Conservation (phyloP, 805 yeast genomes). For the Peterozyma toletana region DNA sequence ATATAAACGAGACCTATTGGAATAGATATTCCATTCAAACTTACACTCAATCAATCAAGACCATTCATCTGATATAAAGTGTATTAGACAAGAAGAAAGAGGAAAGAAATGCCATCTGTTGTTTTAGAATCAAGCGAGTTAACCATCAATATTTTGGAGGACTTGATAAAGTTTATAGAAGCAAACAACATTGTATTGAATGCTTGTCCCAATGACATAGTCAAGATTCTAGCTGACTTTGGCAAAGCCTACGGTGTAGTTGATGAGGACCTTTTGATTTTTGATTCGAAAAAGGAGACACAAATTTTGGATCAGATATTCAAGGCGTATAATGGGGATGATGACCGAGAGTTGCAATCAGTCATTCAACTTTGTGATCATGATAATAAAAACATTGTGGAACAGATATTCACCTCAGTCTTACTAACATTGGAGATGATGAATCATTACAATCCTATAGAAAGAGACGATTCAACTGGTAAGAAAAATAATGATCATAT, state of each 20-base stretch:
- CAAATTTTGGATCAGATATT: constrained; percentile 23
- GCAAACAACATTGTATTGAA: neutral
- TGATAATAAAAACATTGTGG: constrained; percentile 9
- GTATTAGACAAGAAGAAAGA: no score
- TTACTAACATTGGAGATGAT: constrained; percentile 2
- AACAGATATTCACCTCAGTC: constrained; percentile 6
- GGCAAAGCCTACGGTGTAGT: constrained; percentile 21
- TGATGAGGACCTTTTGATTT: constrained; percentile 18
- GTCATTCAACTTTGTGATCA: constrained; percentile 20
- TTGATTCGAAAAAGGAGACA: constrained; percentile 15
- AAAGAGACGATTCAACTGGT: constrained; percentile 15
- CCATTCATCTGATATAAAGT: no score
- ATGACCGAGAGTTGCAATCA: constrained; percentile 22
- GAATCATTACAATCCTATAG: no score
- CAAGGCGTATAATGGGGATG: constrained; percentile 23
- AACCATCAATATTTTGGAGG: neutral
- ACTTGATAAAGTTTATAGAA: neutral
- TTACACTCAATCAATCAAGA: no score
- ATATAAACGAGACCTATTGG: no score
- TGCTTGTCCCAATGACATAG: neutral
- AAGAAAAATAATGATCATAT: constrained; percentile 23
- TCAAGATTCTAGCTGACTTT: neutral
- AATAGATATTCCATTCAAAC: no score
- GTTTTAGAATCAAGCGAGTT: neutral
- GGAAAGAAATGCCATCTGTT: no score